Evolutionary conservation across 1,139 yeast genomes (phyloP).

Genomic region (Entelexis paramagnoliae): DNA sequence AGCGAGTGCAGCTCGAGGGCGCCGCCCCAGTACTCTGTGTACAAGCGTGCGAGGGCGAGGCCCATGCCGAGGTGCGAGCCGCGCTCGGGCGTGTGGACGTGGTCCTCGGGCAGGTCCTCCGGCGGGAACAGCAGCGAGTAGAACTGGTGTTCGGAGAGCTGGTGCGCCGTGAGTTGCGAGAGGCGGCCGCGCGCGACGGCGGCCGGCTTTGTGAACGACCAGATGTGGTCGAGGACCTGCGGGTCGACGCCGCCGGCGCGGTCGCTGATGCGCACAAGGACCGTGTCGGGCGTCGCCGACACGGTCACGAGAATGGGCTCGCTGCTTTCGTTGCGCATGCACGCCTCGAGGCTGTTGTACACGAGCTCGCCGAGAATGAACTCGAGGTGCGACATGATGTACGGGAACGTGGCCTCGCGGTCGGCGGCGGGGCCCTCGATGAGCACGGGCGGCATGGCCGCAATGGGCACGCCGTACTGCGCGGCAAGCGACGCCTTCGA

Average conservation of each 20-base stretch:
- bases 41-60: slow-evolving; percentile 79
- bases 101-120: slow-evolving; percentile 12
- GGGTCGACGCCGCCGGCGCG: slow-evolving; percentile 75
- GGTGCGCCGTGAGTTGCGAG: slow-evolving; percentile 7
- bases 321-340: slow-evolving; percentile 38
- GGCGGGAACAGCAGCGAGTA: slow-evolving; percentile 17
- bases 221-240: slow-evolving; percentile 48
- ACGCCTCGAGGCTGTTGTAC: slow-evolving; percentile 71
- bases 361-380: slow-evolving; percentile 78
- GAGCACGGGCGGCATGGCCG: slow-evolving; percentile 57
- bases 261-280: slow-evolving; percentile 71
- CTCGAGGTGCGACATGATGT: slow-evolving; percentile 75
- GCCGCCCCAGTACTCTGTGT: slow-evolving; percentile 96
- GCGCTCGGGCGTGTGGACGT: slow-evolving; percentile 2
- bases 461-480: slow-evolving; percentile 19
- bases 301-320: slow-evolving; percentile 68
- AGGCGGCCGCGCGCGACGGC: neutral
- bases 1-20: slow-evolving; percentile 68
- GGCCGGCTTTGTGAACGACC: slow-evolving; percentile 53
- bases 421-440: slow-evolving; percentile 46
- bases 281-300: slow-evolving; percentile 53
- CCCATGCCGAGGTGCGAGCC: slow-evolving; percentile 59
- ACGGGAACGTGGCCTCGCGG: slow-evolving; percentile 55
- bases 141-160: slow-evolving; percentile 20
- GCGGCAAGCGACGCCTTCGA: slow-evolving; percentile 25